phyloP scores from a whole-genome alignment of 2,329 filamentous ascomycete genomes.

The Pseudopithomyces maydicus region DNA sequence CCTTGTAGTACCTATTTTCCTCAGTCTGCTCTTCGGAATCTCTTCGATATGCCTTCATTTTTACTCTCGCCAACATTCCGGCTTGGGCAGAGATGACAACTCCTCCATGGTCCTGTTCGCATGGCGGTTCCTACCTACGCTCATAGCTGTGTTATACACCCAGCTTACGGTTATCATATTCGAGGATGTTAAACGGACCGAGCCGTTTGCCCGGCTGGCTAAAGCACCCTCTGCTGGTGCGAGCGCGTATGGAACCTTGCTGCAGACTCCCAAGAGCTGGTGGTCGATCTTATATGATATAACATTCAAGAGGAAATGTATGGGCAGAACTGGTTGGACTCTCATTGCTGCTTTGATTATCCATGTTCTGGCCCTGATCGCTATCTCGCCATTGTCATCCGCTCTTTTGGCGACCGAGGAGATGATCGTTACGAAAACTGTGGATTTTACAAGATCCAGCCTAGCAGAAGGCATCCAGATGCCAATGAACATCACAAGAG shows the following conservation, averaged over 20 bases:
- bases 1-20: slow-evolving; percentile 9
- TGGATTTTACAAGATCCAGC: slow-evolving; percentile 10
- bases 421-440: slow-evolving; percentile 7
- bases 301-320: slow-evolving; percentile 8
- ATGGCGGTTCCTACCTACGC: slow-evolving; percentile 28
- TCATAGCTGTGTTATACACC: slow-evolving; percentile 26
- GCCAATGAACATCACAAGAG: slow-evolving; percentile 7
- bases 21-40: slow-evolving; percentile 10
- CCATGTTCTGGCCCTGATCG: slow-evolving; percentile 14
- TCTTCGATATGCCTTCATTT: slow-evolving; percentile 26
- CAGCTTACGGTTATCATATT: slow-evolving; percentile 25
- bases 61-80: slow-evolving; percentile 17
- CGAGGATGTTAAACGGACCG: slow-evolving; percentile 25
- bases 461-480: slow-evolving; percentile 4
- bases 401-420: slow-evolving; percentile 21
- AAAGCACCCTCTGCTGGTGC: slow-evolving; percentile 13
- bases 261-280: slow-evolving; percentile 20
- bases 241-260: slow-evolving; percentile 15
- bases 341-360: slow-evolving; percentile 11
- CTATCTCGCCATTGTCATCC: slow-evolving; percentile 21
- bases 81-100: slow-evolving; percentile 37
- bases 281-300: slow-evolving; percentile 16
- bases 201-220: slow-evolving; percentile 23
- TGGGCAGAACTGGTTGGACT: slow-evolving; percentile 15
- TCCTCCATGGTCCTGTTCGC: slow-evolving; percentile 29